Evolutionary conservation across 75 land plant species (phyloP), one percentile per base, ranked within the genome.

Genomic region (Ceratopteris richardii): DNA sequence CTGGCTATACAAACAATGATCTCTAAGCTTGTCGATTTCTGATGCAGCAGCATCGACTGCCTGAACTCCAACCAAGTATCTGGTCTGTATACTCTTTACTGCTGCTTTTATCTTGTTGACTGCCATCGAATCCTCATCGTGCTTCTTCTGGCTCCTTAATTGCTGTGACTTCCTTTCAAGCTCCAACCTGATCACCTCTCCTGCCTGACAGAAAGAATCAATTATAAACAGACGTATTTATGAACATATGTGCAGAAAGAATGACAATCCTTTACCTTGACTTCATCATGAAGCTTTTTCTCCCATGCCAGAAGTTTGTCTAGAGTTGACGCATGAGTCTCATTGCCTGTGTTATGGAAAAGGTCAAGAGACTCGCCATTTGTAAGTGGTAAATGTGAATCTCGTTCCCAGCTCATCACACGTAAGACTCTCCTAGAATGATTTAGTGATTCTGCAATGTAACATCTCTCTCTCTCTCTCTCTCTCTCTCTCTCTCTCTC

Each of bases 301-400:
- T 88, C 94, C 94, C 94, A 88, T 54, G 94, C 90, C 13, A 79
- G 69, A 57, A 88, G 57, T 46, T 88, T 88, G 67, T 88, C 94
- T 70, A 88, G 44, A 13, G 87, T 72, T 44, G 81, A 79, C 1
- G 94, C 89, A 77, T 77, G 90, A 48, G 82, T 81, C 44, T 83
- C 87, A 47, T 43, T 66, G 26, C 83, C 83, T 47, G 71, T 75
- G 21, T 52, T 27, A 43, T 86, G 69, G 40, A 68, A 23, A 33
- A 70, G 68, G 66, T 86, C 81, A 51, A 63, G 70, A 29, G 57
- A 70, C 56, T 57, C 76, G 25, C 73, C 80, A 44, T 44, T 65
- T 60, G 62, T 54, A 21, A 31, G 54, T 31, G 50, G 16, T 21
- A 69, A 62, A 51, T 68, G 78, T 26, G 76, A 66, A 1, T 83